Evolutionary conservation across 305 asterid species (phyloP), one percentile per base, ranked within the genome.

Genomic region (Andrographis paniculata): DNA sequence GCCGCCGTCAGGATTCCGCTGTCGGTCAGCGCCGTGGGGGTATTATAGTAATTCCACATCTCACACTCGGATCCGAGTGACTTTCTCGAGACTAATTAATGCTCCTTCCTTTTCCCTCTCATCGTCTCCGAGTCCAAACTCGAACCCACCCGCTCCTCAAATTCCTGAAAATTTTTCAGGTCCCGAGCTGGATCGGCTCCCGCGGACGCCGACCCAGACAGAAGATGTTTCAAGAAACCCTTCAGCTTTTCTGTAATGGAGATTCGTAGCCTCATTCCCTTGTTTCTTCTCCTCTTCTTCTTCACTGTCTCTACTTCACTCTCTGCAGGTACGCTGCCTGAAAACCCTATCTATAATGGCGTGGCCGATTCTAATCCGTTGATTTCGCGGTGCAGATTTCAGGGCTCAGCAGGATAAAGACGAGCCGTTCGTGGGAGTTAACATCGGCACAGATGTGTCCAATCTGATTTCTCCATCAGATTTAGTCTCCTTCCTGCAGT

Each of bases 361-460:
- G 14, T 53, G 30, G 16, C 31, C 23, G 42, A 3, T 31, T 24
- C 8, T 8, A 24, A 8, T 24, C 8, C 8, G 6, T 24, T 24
- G 30, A 24, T 24, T 24, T 24, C 30, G 30, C 6, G 8, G 6
- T 24, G 30, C 30, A 24, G 30, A 24, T 3, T 3, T 24, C 30
- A 24, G 30, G 30, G 84, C 56, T 16, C 95, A 83, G 72, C 82
- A 53, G 46, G 70, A 68, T 8, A 72, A 61, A 56, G 84, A 78
- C 19, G 86, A 75, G 61, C 95, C 96, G 0, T 81, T 68, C 57
- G 95, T 92, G 27, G 99, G 99, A 20, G 94, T 92, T 51, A 92
- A 87, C 74, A 67, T 92, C 20, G 99, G 99, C 57, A 87, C 95
- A 9, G 99, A 87, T 50, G 84, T 87, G 33, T 73, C 99, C 4